Evolutionary conservation across 257 asterid species (phyloP), one percentile per base, ranked within the genome.

Genomic region (Fraxinus cuspidata): DNA sequence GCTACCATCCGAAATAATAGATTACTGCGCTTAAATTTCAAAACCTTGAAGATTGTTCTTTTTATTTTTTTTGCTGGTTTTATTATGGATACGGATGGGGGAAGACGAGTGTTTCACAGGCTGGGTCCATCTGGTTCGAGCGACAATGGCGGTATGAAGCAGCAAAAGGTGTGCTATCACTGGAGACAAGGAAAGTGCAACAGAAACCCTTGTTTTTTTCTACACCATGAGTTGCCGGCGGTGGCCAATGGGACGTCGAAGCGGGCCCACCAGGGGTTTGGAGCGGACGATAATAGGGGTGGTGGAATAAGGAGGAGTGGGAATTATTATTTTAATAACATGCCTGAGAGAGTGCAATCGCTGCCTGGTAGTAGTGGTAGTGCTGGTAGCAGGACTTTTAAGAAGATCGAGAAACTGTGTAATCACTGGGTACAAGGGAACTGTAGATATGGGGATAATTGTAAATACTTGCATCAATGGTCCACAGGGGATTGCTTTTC

Each of bases 181-280:
- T 93, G 99, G 99, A 84, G 92, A 74, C 93, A 88, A 71, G 99
- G 99, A 1, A 91, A 88, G 90, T 96, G 99, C 82, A 86, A 77
- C 27, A 85, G 97, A 74, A 82, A 2, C 78, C 96, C 97, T 13
- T 93, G 98, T 79, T 91, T 91, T 10, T 96, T 49, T 51, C 35
- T 92, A 66, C 99, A 96, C 87, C 83, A 89, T 32, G 99, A 96
- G 76, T 69, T 90, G 75, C 89, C 92, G n/a, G 29, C 81, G 3
- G 81, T 69, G 72, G 84, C 81, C 49, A 89, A 88, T 37, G 91
- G 90, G 5, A 60, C 64, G 8, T 81, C 88, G 19, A 95, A 95
- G 84, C 86, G 98, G 78, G 80, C 91, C 0, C 88, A 91, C 71
- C 92, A 88, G 80, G 96, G 96, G 77, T 89, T 87, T 47, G 90